These are phyloP conservation scores for Paraleonurus japonicus DNA, from an alignment of 257 asterid genomes.

Conservation along the genomic window DNA sequence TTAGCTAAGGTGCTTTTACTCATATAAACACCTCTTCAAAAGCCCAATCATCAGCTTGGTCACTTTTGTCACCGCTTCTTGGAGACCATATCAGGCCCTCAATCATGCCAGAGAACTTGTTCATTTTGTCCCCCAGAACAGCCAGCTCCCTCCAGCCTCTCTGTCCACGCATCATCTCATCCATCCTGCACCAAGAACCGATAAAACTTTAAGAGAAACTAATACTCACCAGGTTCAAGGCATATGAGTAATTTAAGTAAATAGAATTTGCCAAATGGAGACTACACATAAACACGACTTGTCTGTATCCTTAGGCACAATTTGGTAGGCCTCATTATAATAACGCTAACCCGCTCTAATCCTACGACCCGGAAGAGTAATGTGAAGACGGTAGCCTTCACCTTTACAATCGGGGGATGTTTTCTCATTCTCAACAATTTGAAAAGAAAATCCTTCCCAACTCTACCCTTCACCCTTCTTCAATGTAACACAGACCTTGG, in stretches of 20 bases:
- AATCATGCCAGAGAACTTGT: constrained; percentile 88
- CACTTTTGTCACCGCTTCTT: constrained; percentile 61
- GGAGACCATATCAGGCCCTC: constrained; percentile 99
- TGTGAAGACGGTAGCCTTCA: no score
- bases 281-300: neutral
- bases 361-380: no score
- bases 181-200: constrained; percentile 70
- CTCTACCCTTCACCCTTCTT: no score
- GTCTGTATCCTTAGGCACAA: neutral
- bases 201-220: constrained; percentile 8
- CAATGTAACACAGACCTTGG: no score
- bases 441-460: no score
- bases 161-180: constrained; percentile 99
- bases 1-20: constrained; percentile 6
- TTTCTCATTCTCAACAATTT: no score
- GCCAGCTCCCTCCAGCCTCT: constrained; percentile 99
- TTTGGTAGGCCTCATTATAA: no score
- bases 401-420: no score
- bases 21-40: constrained; percentile 78
- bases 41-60: constrained; percentile 91
- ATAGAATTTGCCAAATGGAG: constrained; percentile 9
- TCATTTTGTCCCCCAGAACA: constrained; percentile 81
- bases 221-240: neutral
- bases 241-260: neutral
- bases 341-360: no score